Conservation (phyloP, 73 alveolate genomes). For the Uronychia binucleata region DNA sequence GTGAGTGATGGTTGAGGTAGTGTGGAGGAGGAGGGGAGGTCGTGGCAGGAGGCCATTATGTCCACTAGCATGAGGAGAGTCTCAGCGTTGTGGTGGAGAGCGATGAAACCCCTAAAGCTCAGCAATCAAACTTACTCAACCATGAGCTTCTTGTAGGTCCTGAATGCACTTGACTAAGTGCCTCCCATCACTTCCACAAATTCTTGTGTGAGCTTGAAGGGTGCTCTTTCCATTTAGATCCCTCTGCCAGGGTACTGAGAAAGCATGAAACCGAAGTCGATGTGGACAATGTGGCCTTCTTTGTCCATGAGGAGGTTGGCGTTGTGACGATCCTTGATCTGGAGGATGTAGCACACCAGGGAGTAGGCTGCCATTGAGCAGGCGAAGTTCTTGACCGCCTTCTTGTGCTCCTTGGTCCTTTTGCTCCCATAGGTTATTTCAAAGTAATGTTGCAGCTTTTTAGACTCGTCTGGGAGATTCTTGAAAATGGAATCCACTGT, state of each 20-base stretch:
- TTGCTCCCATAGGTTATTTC: slow-evolving; percentile 9
- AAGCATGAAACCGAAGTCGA: slow-evolving; percentile 93
- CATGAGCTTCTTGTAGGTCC: slow-evolving; percentile 57
- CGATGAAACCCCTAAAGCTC: slow-evolving; percentile 59
- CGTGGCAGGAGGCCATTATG: slow-evolving; percentile 72
- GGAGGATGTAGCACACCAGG: slow-evolving; percentile 69
- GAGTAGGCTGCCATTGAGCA: slow-evolving; percentile 93
- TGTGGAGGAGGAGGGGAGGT: slow-evolving; percentile 82
- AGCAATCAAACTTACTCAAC: background rate
- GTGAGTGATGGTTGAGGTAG: too few species aligned
- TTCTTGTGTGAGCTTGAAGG: slow-evolving; percentile 87
- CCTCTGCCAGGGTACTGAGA: slow-evolving; percentile 92
- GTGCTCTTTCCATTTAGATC: slow-evolving; percentile 88
- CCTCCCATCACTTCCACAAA: slow-evolving; percentile 80
- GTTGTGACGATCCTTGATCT: slow-evolving; percentile 94
- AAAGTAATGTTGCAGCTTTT: slow-evolving; percentile 25
- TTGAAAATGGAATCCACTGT: slow-evolving; percentile 83
- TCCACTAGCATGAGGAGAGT: slow-evolving; percentile 70
- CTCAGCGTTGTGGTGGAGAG: slow-evolving; percentile 71
- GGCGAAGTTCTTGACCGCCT: slow-evolving; percentile 75
- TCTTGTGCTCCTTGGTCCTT: slow-evolving; percentile 32
- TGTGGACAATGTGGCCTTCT: slow-evolving; percentile 90
- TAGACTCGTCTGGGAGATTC: slow-evolving; percentile 35
- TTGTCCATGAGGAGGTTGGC: slow-evolving; percentile 89
- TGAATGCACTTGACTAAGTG: slow-evolving; percentile 54